A percentile compares a stretch with the other conserved stretches of the same genome.
These are phyloP conservation scores for Nicotiana tomentosiformis DNA, from an alignment of 257 asterid genomes.

Conservation along the genomic window DNA sequence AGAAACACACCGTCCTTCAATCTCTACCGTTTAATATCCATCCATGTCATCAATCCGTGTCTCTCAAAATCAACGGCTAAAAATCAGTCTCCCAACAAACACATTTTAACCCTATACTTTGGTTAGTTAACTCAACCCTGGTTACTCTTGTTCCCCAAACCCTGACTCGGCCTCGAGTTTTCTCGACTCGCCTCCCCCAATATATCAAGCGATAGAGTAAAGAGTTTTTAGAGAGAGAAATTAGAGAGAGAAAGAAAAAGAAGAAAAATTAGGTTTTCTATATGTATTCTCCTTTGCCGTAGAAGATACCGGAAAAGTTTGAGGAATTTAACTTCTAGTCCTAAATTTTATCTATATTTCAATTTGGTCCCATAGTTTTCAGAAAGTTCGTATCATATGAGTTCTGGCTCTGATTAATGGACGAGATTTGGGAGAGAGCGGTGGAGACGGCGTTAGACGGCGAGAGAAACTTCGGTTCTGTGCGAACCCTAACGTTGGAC, in stretches of 20 bases:
- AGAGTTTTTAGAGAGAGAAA: conserved; percentile 29
- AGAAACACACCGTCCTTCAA: conserved; percentile 60
- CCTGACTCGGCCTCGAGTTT: conserved; percentile 49
- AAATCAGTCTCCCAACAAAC: conserved; percentile 13
- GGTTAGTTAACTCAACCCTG: conserved; percentile 44
- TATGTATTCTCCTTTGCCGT: not conserved
- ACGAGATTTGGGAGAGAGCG: conserved; percentile 96
- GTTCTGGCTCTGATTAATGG: conserved; percentile 40
- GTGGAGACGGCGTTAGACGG: conserved; percentile 90
- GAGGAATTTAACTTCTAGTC: conserved; percentile 7
- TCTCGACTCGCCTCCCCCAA: conserved; percentile 40
- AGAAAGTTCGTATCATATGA: not conserved
- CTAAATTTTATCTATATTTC: not conserved
- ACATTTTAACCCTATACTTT: conserved; percentile 18
- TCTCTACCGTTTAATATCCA: conserved; percentile 26
- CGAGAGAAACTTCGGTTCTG: conserved; percentile 62
- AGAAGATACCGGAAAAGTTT: not conserved
- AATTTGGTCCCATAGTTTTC: not conserved
- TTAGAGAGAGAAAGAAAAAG: not conserved
- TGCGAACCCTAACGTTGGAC: conserved; percentile 72
- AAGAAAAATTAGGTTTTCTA: conserved; percentile 9
- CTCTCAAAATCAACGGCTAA: conserved; percentile 30
- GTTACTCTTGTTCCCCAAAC: conserved; percentile 34
- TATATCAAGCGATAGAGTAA: conserved; percentile 21
- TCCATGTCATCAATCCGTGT: conserved; percentile 69